Base-by-base conservation (phyloP, 768 basidiomycete genomes). In the Dioszegia hungarica region DNA sequence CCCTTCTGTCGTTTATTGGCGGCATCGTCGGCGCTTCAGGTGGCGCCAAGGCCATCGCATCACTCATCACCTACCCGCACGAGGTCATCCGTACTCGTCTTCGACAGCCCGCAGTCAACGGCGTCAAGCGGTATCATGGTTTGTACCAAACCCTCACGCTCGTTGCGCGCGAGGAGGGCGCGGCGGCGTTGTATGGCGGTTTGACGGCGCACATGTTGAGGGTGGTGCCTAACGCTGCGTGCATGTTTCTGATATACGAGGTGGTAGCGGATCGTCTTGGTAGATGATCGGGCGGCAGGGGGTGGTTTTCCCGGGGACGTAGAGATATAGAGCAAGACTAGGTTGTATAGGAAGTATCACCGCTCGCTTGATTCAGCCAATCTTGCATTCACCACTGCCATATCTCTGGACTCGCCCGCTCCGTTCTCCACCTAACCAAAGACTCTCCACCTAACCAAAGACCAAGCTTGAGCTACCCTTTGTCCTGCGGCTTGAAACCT, bases 211-310 rank as follows among this genome's bases (percentile, higher is more conserved):
- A 98, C 74, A 81, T 99, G 56, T 87, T 99, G 83, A 86, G 95
- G 47, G 92, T 97, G 56, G 89, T 99, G 3, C 94, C 94, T 6
- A 99, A 99, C 66, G 94, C 94, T 0, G 88, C 87, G 0, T 89
- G 93, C 62, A 97, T 98, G 94, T 99, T 87, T 78, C 85, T 85
- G 59, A 91, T 95, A 70, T 97, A 97, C 70, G 93, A 98, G 75
- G 84, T 86, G 24, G 79, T 68, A 2, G 69, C 69, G 34, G 64
- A 61, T 38, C 56, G 56, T 38, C 50, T 71, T 56, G 64, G 60
- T 14, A 28, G 56, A 25, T 62, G 44, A n/a, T n/a, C n/a, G n/a
- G n/a, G n/a, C n/a, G 31, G 38, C 31, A 33, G 15, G 20, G 41
- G 4, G 20, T 34, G 47, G 31, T 19, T 28, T 47, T n/a, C n/a